These are phyloP conservation scores for Antitrichia curtipendula DNA, from an alignment of 225 moss, liverwort and hornwort species.

Conservation along the genomic window DNA sequence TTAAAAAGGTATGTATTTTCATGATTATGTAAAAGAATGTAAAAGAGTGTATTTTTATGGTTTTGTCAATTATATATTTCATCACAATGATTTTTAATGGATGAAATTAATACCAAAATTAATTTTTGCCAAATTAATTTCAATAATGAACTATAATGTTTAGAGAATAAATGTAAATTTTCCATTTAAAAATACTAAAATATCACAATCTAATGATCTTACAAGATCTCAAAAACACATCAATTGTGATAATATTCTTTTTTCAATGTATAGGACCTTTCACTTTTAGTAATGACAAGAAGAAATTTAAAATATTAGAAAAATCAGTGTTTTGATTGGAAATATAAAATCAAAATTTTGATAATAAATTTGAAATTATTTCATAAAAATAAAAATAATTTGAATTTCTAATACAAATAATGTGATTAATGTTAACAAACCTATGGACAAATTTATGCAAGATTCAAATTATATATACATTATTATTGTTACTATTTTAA, in stretches of 20 bases:
- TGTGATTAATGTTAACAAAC: neutral
- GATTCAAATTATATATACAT: neutral
- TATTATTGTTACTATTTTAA: neutral
- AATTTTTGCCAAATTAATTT: neutral
- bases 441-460: neutral
- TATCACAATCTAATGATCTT: neutral
- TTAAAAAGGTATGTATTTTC: neutral
- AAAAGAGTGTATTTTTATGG: too few species aligned
- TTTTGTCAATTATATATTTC: neutral
- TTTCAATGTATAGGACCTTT: too few species aligned
- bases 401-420: neutral
- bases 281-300: neutral
- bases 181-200: neutral
- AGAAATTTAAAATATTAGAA: too few species aligned
- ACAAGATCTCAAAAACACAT: neutral
- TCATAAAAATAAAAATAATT: neutral
- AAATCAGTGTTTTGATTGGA: neutral
- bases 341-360: neutral
- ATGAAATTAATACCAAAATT: neutral
- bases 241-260: too few species aligned
- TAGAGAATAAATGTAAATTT: neutral
- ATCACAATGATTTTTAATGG: too few species aligned
- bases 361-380: neutral
- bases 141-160: too few species aligned
- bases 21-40: too few species aligned